A percentile compares a stretch with the other conserved stretches of the same genome.
phyloP scores from a whole-genome alignment of 1,284 basidiomycete species.

The Trametes pubescens region DNA sequence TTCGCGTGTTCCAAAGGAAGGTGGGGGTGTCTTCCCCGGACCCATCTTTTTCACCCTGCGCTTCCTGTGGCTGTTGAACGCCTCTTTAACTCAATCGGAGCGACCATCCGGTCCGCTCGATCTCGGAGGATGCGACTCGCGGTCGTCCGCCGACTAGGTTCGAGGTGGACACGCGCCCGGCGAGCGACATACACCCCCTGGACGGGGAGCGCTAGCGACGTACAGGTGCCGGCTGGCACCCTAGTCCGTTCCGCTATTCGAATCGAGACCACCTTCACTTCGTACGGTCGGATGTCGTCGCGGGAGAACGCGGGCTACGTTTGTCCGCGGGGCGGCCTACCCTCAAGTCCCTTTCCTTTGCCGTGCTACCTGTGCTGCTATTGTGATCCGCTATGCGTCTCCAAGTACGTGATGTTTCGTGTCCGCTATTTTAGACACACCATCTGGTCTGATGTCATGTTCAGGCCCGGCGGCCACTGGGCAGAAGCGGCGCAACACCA shows the following conservation, averaged over 20 bases:
- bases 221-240: constrained; percentile 18
- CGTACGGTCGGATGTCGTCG: neutral
- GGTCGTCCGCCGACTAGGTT: constrained; percentile 24
- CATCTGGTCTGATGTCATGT: neutral
- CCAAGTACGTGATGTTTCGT: neutral
- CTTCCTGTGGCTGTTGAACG: constrained; percentile 24
- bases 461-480: constrained; percentile 1
- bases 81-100: constrained; percentile 25
- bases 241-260: neutral
- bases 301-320: neutral
- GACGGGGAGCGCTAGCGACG: neutral
- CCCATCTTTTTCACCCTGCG: constrained; percentile 15
- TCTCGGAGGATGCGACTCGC: constrained; percentile 15
- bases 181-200: constrained; percentile 1
- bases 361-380: too few relatives aligned
- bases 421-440: neutral
- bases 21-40: constrained; percentile 7
- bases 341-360: neutral
- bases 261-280: neutral
- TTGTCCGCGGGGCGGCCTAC: neutral
- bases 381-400: neutral
- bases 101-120: constrained; percentile 16
- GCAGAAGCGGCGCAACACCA: neutral
- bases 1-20: constrained; percentile 26
- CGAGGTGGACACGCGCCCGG: constrained; percentile 13